A percentile compares a stretch with the other conserved stretches of the same genome.
phyloP scores from a whole-genome alignment of 148 eudicot genomes.

The Vaccinium corymbosum region DNA sequence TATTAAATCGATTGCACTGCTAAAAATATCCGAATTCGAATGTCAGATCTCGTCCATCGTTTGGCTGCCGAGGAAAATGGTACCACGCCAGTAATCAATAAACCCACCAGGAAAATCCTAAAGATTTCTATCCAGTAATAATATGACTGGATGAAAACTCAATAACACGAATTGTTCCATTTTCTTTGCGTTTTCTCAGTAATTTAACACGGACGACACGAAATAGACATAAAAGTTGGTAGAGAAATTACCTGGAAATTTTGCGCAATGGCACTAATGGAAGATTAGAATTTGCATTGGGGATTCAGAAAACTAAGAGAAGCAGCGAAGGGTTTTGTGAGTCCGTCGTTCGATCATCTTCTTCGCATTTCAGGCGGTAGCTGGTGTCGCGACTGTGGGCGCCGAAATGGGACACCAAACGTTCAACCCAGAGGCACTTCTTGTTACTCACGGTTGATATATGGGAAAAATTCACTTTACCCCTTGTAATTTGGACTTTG shows the following conservation, averaged over 20 bases:
- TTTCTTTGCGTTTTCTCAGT: background rate
- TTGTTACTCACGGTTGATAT: too few species aligned
- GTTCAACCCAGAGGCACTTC: background rate
- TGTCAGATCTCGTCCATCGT: background rate
- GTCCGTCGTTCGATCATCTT: background rate
- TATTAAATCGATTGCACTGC: background rate
- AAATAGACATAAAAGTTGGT: background rate
- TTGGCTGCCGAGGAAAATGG: background rate
- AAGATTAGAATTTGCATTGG: background rate
- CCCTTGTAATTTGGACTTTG: too few species aligned
- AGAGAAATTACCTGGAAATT: background rate
- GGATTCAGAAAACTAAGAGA: background rate
- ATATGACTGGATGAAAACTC: too few species aligned
- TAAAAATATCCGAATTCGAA: background rate
- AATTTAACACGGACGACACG: background rate
- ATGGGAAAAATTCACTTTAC: too few species aligned
- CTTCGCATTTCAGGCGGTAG: background rate
- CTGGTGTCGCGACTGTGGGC: background rate
- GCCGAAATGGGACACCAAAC: constrained; percentile 9
- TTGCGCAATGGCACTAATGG: background rate
- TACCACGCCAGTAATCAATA: background rate
- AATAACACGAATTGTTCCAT: background rate
- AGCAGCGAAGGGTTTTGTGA: background rate
- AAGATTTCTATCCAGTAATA: background rate
- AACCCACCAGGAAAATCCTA: background rate